These are phyloP conservation scores for Ascodesmis nigricans DNA, from an alignment of 495 filamentous ascomycete genomes.

Conservation along the genomic window DNA sequence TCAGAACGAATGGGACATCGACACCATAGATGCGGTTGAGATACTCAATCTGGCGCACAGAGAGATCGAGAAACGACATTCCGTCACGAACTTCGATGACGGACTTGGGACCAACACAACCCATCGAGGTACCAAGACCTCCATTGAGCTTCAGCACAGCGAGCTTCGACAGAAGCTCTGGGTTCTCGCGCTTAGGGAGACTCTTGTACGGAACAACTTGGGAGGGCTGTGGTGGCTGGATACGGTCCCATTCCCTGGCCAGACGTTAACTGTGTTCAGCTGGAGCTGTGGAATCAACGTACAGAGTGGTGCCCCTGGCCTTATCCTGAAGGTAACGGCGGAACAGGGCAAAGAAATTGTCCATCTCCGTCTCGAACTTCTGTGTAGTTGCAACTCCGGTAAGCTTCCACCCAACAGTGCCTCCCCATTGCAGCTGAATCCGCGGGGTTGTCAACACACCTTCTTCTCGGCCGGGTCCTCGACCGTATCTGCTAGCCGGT, in stretches of 20 bases:
- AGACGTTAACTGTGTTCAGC: slow-evolving; percentile 6
- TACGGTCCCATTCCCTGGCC: slow-evolving; percentile 80
- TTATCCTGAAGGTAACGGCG: slow-evolving; percentile 95
- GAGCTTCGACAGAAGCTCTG: slow-evolving; percentile 88
- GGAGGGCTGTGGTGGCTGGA: slow-evolving; percentile 67
- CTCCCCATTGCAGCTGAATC: too few species aligned
- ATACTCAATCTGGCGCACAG: slow-evolving; percentile 96
- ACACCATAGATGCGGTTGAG: slow-evolving; percentile 94
- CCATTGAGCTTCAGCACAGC: slow-evolving; percentile 98
- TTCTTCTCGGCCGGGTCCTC: slow-evolving; percentile 65
- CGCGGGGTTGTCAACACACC: too few species aligned
- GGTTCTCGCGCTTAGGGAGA: slow-evolving; percentile 64
- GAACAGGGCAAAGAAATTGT: slow-evolving; percentile 99
- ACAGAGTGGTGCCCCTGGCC: slow-evolving; percentile 83
- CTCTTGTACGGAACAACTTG: slow-evolving; percentile 88
- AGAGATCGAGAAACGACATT: slow-evolving; percentile 99
- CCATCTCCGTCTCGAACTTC: slow-evolving; percentile 96
- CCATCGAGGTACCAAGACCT: slow-evolving; percentile 98
- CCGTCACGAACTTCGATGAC: slow-evolving; percentile 99
- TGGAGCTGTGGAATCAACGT: slow-evolving; percentile 22
- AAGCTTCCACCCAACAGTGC: slow-evolving; percentile 3
- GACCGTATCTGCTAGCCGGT: slow-evolving; percentile 74
- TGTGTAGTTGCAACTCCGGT: slow-evolving; percentile 3
- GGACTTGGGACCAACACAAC: slow-evolving; percentile 96
- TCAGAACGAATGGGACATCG: slow-evolving; percentile 95